These are phyloP conservation scores for Wickerhamiella domercqiae DNA, from an alignment of 805 yeast species.

Conservation along the genomic window DNA sequence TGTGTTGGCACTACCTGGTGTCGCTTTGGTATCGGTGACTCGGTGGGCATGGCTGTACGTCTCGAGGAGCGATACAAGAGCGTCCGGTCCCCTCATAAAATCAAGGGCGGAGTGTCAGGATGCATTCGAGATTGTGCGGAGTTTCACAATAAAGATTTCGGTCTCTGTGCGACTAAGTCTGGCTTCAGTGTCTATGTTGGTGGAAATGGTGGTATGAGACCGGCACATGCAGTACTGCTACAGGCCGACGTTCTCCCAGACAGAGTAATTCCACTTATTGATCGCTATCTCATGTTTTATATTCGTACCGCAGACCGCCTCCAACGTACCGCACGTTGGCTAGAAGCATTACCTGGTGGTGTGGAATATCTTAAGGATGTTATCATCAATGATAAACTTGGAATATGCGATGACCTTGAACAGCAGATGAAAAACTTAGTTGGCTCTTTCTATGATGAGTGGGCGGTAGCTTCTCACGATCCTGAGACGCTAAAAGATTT, in stretches of 20 bases:
- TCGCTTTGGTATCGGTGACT: conserved; percentile 27
- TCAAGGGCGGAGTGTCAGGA: conserved; percentile 29
- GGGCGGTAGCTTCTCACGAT: conserved; percentile 22
- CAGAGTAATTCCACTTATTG: conserved; percentile 25
- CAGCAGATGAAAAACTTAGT: conserved; percentile 24
- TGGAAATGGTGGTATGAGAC: conserved; percentile 30
- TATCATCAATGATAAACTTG: conserved; percentile 25
- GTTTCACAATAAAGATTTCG: conserved; percentile 27
- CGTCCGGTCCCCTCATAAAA: conserved; percentile 26
- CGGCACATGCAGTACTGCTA: conserved; percentile 26
- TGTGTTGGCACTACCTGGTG: conserved; percentile 30
- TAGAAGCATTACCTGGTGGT: conserved; percentile 26
- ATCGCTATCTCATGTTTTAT: conserved; percentile 27
- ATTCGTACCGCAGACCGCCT: conserved; percentile 27
- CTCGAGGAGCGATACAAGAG: conserved; percentile 28
- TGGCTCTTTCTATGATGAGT: conserved; percentile 26
- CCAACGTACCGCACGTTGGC: conserved; percentile 28
- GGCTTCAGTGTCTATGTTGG: conserved; percentile 28
- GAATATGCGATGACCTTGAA: conserved; percentile 24
- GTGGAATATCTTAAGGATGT: conserved; percentile 26
- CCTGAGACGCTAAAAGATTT: conserved; percentile 18
- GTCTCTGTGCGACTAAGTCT: conserved; percentile 26
- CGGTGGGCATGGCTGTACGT: conserved; percentile 27
- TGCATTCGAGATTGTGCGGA: conserved; percentile 29
- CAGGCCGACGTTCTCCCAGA: conserved; percentile 26